These are phyloP conservation scores for Recurvomyces mirabilis DNA, from an alignment of 495 filamentous ascomycete genomes.

Conservation along the genomic window DNA sequence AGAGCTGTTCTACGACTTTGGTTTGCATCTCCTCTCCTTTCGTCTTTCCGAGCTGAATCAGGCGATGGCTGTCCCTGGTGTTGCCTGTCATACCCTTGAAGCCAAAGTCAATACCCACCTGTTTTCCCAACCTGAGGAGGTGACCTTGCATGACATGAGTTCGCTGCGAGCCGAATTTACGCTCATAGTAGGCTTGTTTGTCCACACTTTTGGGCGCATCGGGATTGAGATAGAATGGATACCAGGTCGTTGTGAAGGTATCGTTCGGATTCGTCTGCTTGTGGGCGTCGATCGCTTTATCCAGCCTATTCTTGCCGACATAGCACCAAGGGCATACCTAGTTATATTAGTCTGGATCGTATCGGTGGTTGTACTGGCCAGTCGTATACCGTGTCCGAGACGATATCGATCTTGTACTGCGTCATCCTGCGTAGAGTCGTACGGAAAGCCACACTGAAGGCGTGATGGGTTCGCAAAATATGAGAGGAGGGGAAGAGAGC, in stretches of 20 bases:
- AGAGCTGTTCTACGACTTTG: slow-evolving; percentile 55
- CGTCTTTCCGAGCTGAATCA: slow-evolving; percentile 58
- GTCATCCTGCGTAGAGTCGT: slow-evolving; percentile 48
- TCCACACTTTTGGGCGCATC: slow-evolving; percentile 39
- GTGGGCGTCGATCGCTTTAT: slow-evolving; percentile 56
- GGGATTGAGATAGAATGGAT: slow-evolving; percentile 72
- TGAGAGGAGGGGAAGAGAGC: background rate
- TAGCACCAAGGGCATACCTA: slow-evolving; percentile 86
- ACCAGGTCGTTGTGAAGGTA: slow-evolving; percentile 61
- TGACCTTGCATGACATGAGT: slow-evolving; percentile 44
- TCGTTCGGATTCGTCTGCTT: slow-evolving; percentile 51
- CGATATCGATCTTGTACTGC: slow-evolving; percentile 62
- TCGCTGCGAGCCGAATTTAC: slow-evolving; percentile 51
- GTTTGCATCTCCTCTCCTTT: slow-evolving; percentile 49
- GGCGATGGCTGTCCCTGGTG: slow-evolving; percentile 63
- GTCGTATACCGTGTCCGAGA: slow-evolving; percentile 65
- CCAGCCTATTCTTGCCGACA: slow-evolving; percentile 65
- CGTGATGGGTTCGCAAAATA: background rate
- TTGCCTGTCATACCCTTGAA: slow-evolving; percentile 65
- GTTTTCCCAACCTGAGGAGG: slow-evolving; percentile 45
- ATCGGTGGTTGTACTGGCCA: too few relatives aligned
- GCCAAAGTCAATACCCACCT: slow-evolving; percentile 60
- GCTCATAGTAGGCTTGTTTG: slow-evolving; percentile 43
- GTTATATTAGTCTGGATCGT: too few relatives aligned
- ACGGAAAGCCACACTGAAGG: slow-evolving; percentile 22